Evolutionary conservation across 1,284 basidiomycete genomes (phyloP), one percentile per base, ranked within the genome.

Genomic region (Leccinum solheimii): DNA sequence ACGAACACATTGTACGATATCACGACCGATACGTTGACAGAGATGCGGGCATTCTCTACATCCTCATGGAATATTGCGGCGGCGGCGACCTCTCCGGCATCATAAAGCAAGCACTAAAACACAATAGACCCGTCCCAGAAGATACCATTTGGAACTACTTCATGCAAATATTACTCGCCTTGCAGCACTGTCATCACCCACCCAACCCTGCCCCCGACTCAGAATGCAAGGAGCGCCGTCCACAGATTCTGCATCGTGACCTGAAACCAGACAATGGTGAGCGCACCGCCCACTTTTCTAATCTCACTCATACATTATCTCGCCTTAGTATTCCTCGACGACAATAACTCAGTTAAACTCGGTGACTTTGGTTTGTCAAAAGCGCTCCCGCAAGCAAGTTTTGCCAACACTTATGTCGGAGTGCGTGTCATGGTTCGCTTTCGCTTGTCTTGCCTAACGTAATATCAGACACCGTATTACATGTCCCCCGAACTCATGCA

Each of bases 401-500:
- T 98, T 69, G 95, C 97, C 7, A 94, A 89, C 68, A 99, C 97
- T 30, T 99, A 98, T 66, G 97, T 98, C 65, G 96, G 97, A 56
- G 94, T 96, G 73, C 65, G 91, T 79, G 14, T 3, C 54, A 40
- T 13, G 1, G 23, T 16, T 4, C 40, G 52, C 40, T 45, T 19
- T 23, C 19, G 49, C 58, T 54, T 19, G 3, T n/a, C 8, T 13
- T 11, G 49, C 26, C 32, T 16, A n/a, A 58, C 58, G 45, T 50
- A 4, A 11, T 16, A 48, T 45, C 67, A 95, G 92, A 98, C 96
- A 9, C 97, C 97, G 2, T 96, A 98, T 71, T 98, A 99, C 78
- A 98, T 99, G 96, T 96, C 94, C 1, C 96, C 97, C 0, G 96
- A 98, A 76, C 83, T 98, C 23, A 94, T 98, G 81, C 93, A 94